phyloP scores from a whole-genome alignment of 441 rosid genomes.

The Caryocar brasiliense region DNA sequence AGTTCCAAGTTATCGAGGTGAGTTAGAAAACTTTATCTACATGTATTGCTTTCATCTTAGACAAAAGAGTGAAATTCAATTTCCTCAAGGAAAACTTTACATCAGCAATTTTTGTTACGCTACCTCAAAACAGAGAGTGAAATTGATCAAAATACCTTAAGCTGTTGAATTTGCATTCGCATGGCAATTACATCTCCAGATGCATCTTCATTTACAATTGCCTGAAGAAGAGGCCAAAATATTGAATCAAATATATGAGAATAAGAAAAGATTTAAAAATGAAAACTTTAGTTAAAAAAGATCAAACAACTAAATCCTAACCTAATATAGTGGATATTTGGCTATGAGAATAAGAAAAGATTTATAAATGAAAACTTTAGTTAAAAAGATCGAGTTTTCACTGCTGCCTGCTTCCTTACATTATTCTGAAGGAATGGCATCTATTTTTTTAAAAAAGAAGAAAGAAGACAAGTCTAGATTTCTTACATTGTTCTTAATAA shows the following conservation, averaged over 20 bases:
- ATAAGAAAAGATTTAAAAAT: no score
- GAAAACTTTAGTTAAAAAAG: no score
- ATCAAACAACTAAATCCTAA: no score
- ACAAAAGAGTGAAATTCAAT: not conserved
- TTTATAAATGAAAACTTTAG: no score
- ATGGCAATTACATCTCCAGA: constrained; percentile 92
- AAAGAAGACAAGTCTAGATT: not conserved
- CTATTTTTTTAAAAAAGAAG: no score
- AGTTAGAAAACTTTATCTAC: no score
- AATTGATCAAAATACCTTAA: constrained; percentile 46
- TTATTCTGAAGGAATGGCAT: no score
- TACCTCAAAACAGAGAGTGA: not conserved
- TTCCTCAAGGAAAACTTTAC: not conserved
- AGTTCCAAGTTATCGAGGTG: not conserved
- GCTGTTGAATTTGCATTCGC: constrained; percentile 93
- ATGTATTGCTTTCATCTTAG: not conserved
- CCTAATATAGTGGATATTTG: no score
- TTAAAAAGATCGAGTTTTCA: no score
- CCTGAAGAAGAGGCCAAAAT: constrained; percentile 32
- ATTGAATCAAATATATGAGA: not conserved
- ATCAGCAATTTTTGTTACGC: not conserved
- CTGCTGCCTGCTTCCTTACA: no score
- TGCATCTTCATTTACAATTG: constrained; percentile 93
- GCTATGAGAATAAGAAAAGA: no score
- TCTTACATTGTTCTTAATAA: constrained; percentile 86